These are phyloP conservation scores for Gyrodon lividus DNA, from an alignment of 768 basidiomycete genomes.

Conservation along the genomic window DNA sequence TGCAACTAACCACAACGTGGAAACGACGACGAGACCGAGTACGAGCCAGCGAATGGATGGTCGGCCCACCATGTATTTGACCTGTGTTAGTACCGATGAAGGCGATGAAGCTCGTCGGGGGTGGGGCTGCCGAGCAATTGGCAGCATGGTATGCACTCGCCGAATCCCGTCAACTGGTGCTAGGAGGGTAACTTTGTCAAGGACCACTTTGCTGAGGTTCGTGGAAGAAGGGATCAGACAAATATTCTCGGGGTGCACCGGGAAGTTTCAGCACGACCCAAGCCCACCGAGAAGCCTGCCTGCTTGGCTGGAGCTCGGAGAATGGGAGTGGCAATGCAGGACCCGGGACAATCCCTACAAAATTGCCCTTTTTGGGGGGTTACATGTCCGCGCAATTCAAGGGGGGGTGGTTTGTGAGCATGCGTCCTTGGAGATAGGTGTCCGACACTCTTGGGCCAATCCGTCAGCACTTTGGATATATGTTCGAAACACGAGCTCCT, in stretches of 20 bases:
- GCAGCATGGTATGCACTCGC: background rate
- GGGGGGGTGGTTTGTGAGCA: too few species aligned
- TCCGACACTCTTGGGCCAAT: too few species aligned
- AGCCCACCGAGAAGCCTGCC: background rate
- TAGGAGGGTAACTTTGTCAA: too few species aligned
- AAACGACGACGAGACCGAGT: slow-evolving; percentile 3
- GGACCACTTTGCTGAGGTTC: too few species aligned
- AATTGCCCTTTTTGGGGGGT: too few species aligned
- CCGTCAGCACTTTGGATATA: too few species aligned
- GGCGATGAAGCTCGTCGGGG: background rate
- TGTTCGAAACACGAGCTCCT: too few species aligned
- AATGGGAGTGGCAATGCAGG: too few species aligned
- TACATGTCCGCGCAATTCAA: too few species aligned
- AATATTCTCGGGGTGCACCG: background rate
- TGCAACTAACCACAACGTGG: background rate
- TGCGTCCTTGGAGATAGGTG: too few species aligned
- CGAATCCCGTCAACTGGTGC: background rate
- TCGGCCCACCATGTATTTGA: background rate
- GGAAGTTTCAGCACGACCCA: background rate
- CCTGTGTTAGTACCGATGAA: background rate
- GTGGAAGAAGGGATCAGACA: background rate
- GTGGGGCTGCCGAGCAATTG: slow-evolving; percentile 1
- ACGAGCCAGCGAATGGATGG: slow-evolving; percentile 3
- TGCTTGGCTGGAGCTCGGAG: too few species aligned
- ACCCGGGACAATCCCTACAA: too few species aligned